phyloP scores from a whole-genome alignment of 2,329 filamentous ascomycete genomes.

The Cytospora mali region DNA sequence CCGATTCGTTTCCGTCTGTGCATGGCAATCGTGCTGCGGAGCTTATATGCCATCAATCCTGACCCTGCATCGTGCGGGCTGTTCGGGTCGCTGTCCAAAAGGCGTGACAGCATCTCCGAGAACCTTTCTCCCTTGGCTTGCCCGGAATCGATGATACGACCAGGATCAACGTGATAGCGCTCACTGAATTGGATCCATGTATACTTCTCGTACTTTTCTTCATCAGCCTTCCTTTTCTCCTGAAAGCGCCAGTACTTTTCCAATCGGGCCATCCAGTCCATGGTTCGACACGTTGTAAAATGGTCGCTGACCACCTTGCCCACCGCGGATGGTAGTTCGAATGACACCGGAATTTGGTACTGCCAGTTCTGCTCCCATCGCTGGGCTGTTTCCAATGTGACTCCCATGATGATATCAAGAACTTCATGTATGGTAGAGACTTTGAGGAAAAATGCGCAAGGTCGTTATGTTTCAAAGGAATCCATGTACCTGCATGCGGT shows the following conservation, averaged over 20 bases:
- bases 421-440: too few relatives aligned
- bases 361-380: neutral
- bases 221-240: neutral
- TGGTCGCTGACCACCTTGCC: neutral
- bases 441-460: neutral
- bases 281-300: slow-evolving; percentile 1
- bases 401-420: slow-evolving; percentile 2
- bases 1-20: neutral
- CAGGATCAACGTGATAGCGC: neutral
- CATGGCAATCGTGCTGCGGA: neutral
- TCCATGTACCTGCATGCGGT: too few relatives aligned
- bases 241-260: neutral
- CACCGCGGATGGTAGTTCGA: neutral
- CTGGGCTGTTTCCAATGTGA: neutral
- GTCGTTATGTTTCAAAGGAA: too few relatives aligned
- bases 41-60: neutral
- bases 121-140: neutral
- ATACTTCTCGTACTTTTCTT: neutral
- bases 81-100: neutral
- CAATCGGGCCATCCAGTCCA: neutral
- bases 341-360: neutral
- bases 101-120: neutral
- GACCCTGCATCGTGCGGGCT: neutral
- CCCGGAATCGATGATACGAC: neutral
- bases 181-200: neutral